Percentiles rank a stretch among this genome's conserved stretches.
Evolutionary conservation across 345 rosid genomes (phyloP).

Genomic region (Eutrema japonicum): DNA sequence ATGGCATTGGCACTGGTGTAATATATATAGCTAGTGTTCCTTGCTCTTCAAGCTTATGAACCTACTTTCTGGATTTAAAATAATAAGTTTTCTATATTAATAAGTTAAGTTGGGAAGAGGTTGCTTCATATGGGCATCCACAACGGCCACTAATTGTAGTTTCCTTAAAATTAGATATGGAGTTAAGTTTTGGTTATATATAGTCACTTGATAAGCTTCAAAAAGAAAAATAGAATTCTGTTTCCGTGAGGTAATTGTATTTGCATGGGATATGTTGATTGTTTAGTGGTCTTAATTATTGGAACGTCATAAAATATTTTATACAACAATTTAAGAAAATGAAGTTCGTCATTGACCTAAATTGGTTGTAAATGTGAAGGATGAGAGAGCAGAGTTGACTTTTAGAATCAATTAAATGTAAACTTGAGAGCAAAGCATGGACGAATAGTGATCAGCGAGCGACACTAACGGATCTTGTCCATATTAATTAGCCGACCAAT

Average conservation of each 20-base stretch:
- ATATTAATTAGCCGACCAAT: slow-evolving; percentile 27
- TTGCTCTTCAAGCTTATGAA: slow-evolving; percentile 24
- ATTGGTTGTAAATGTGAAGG: slow-evolving; percentile 25
- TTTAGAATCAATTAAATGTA: slow-evolving; percentile 9
- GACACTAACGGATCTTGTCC: slow-evolving; percentile 42
- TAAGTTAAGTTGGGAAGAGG: slow-evolving; percentile 26
- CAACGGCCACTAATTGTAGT: slow-evolving; percentile 30
- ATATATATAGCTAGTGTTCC: slow-evolving; percentile 37
- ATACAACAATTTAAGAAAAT: neutral
- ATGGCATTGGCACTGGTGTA: slow-evolving; percentile 11
- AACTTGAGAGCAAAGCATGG: slow-evolving; percentile 43
- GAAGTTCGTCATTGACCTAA: slow-evolving; percentile 3
- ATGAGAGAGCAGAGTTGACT: slow-evolving; percentile 36
- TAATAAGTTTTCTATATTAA: neutral
- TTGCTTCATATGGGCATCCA: slow-evolving; percentile 41
- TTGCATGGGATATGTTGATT: neutral
- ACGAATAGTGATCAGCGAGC: slow-evolving; percentile 23
- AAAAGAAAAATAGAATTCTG: neutral
- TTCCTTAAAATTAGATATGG: neutral
- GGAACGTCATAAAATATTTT: too few species aligned
- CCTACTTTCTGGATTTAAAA: slow-evolving; percentile 5
- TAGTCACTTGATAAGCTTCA: neutral
- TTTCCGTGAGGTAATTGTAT: neutral
- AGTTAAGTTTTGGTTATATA: neutral
- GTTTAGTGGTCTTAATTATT: slow-evolving; percentile 6